Percentiles rank a stretch among this genome's conserved stretches.
These are phyloP conservation scores for Leccinum angustisporum DNA, from an alignment of 1,284 basidiomycete genomes.

Conservation along the genomic window DNA sequence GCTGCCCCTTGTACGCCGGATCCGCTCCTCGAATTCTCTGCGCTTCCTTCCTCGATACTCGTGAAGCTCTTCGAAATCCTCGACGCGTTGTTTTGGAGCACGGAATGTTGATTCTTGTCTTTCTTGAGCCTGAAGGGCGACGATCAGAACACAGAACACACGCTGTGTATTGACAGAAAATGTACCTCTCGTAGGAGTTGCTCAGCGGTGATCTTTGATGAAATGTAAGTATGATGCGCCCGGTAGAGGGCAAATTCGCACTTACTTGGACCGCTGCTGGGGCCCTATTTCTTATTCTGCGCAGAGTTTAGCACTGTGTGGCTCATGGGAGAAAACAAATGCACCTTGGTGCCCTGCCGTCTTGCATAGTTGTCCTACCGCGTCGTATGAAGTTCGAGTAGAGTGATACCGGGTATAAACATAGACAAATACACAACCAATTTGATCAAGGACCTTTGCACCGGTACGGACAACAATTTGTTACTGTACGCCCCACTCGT, in stretches of 20 bases:
- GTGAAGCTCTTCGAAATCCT: conserved; percentile 96
- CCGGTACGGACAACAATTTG: not conserved
- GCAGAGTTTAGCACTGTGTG: conserved; percentile 7
- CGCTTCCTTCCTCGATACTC: conserved; percentile 95
- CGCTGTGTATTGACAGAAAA: not conserved
- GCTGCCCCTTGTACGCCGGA: conserved; percentile 86
- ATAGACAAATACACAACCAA: conserved; percentile 20
- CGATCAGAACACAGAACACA: conserved; percentile 7
- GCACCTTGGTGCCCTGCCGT: conserved; percentile 56
- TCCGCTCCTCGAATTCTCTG: conserved; percentile 95
- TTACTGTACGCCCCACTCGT: too few relatives aligned
- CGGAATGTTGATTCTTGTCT: conserved; percentile 89
- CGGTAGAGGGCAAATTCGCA: not conserved
- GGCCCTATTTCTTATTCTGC: conserved; percentile 90
- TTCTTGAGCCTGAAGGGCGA: conserved; percentile 77
- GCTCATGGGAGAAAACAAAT: not conserved
- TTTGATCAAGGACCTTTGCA: not conserved
- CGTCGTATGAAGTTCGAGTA: conserved; percentile 1
- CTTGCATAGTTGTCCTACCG: conserved; percentile 41
- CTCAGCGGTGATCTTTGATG: conserved; percentile 87
- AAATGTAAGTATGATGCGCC: conserved; percentile 12
- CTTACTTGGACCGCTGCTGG: conserved; percentile 86
- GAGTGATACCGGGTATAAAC: conserved; percentile 11
- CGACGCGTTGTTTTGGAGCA: conserved; percentile 92
- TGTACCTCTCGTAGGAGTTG: conserved; percentile 91